Conservation (phyloP, 1,284 basidiomycete species). For the Peniophora sp. region DNA sequence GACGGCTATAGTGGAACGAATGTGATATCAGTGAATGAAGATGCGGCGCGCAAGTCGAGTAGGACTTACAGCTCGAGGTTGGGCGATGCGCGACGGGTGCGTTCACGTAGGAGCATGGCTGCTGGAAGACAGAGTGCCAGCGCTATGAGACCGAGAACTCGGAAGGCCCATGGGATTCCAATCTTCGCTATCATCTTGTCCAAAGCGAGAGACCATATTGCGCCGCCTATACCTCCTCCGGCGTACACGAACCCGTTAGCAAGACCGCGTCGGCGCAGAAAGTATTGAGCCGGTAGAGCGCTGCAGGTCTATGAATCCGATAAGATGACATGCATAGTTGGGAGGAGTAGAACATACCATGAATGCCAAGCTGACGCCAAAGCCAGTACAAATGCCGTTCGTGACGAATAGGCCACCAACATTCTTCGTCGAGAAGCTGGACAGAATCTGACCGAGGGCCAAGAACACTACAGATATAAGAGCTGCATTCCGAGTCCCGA, state of each 20-base stretch:
- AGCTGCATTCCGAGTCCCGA: slow-evolving; percentile 8
- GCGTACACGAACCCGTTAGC: slow-evolving; percentile 26
- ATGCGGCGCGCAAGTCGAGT: neutral
- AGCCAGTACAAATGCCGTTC: slow-evolving; percentile 6
- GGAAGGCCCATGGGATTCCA: slow-evolving; percentile 25
- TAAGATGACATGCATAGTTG: neutral
- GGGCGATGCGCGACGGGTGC: slow-evolving; percentile 11
- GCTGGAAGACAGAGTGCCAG: slow-evolving; percentile 20
- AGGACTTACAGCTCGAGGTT: slow-evolving; percentile 11
- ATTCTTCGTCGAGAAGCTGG: slow-evolving; percentile 3
- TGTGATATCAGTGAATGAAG: neutral
- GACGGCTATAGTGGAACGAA: slow-evolving; percentile 12
- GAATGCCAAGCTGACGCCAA: slow-evolving; percentile 7
- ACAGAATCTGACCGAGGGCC: slow-evolving; percentile 5
- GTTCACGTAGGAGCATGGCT: slow-evolving; percentile 22
- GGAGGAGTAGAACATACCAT: slow-evolving; percentile 1
- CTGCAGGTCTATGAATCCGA: slow-evolving; percentile 15
- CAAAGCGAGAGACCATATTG: slow-evolving; percentile 19
- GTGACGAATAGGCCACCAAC: slow-evolving; percentile 6
- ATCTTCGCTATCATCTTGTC: slow-evolving; percentile 21
- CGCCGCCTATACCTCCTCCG: slow-evolving; percentile 25
- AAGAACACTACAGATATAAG: slow-evolving; percentile 4
- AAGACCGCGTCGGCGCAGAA: slow-evolving; percentile 20
- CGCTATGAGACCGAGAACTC: slow-evolving; percentile 22
- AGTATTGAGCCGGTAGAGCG: slow-evolving; percentile 25